phyloP scores from a whole-genome alignment of 306 rosid species.

The Cucurbita argyrosperma region DNA sequence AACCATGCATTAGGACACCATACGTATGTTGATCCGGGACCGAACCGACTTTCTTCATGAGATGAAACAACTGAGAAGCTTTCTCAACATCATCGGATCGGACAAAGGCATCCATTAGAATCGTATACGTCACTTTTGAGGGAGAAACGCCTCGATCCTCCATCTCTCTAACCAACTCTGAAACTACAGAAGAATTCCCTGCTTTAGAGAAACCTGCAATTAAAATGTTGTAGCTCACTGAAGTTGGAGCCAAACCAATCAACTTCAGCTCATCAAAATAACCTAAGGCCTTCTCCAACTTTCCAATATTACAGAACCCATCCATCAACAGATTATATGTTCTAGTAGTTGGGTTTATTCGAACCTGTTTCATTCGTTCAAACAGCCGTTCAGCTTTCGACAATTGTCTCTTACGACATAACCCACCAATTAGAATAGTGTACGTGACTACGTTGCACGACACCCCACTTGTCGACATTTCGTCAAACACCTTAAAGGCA shows the following conservation, averaged over 20 bases:
- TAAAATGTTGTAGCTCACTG: constrained; percentile 53
- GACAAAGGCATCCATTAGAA: constrained; percentile 37
- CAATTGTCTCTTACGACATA: constrained; percentile 28
- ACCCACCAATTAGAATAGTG: constrained; percentile 43
- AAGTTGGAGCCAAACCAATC: constrained; percentile 40
- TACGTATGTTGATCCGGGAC: constrained; percentile 44
- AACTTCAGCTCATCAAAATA: constrained; percentile 45
- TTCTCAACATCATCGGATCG: constrained; percentile 29
- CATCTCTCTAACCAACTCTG: constrained; percentile 53
- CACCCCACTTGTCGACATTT: constrained; percentile 59
- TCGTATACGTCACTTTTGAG: constrained; percentile 60
- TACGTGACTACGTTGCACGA: constrained; percentile 36
- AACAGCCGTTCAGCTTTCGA: constrained; percentile 39
- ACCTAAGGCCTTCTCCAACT: constrained; percentile 40
- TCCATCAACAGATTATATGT: constrained; percentile 51
- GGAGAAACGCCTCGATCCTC: constrained; percentile 45
- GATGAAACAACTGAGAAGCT: constrained; percentile 38
- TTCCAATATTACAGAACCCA: constrained; percentile 45
- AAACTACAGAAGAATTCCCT: constrained; percentile 31
- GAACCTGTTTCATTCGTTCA: constrained; percentile 25
- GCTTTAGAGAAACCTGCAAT: constrained; percentile 37
- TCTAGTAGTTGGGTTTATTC: constrained; percentile 37
- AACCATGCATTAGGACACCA: constrained; percentile 60
- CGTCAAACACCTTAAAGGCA: constrained; percentile 42
- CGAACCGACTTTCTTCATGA: constrained; percentile 56